phyloP scores from a whole-genome alignment of 805 yeast species.

The Ogataea pini region DNA sequence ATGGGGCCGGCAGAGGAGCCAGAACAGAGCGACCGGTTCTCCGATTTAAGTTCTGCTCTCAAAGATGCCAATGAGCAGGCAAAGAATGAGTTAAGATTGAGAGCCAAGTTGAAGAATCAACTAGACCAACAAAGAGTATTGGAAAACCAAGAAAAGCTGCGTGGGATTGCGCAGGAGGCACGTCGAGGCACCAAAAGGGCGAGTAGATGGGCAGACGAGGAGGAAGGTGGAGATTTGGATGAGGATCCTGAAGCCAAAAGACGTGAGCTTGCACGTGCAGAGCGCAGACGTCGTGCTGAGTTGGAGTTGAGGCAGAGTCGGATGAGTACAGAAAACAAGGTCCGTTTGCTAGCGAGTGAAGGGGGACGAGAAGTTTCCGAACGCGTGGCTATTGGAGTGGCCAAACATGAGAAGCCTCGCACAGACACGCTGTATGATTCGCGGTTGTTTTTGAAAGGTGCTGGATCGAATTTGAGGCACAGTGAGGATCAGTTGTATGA shows the following conservation, averaged over 20 bases:
- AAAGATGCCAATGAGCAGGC: slow-evolving; percentile 65
- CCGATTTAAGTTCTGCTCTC: slow-evolving; percentile 68
- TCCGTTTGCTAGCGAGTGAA: slow-evolving; percentile 44
- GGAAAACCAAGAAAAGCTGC: slow-evolving; percentile 52
- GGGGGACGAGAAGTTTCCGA: slow-evolving; percentile 57
- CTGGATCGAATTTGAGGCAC: slow-evolving; percentile 37
- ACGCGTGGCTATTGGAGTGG: slow-evolving; percentile 51
- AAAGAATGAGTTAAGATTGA: slow-evolving; percentile 52
- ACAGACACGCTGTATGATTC: slow-evolving; percentile 57
- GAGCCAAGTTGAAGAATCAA: slow-evolving; percentile 50
- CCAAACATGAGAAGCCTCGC: slow-evolving; percentile 21
- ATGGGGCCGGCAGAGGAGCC: slow-evolving; percentile 40
- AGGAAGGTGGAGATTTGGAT: slow-evolving; percentile 17
- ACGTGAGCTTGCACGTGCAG: slow-evolving; percentile 43
- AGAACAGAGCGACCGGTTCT: slow-evolving; percentile 57
- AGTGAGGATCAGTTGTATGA: slow-evolving; percentile 57
- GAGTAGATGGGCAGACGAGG: slow-evolving; percentile 17
- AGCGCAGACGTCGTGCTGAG: slow-evolving; percentile 49
- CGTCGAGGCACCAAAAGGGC: slow-evolving; percentile 35
- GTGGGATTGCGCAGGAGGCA: slow-evolving; percentile 50
- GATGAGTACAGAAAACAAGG: slow-evolving; percentile 46
- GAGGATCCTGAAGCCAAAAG: slow-evolving; percentile 28
- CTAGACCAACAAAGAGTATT: slow-evolving; percentile 50
- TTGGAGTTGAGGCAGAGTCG: slow-evolving; percentile 44
- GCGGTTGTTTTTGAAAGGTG: slow-evolving; percentile 51